Evolutionary conservation across 2,329 filamentous ascomycete genomes (phyloP).

Genomic region (Aspergillus jensenii): DNA sequence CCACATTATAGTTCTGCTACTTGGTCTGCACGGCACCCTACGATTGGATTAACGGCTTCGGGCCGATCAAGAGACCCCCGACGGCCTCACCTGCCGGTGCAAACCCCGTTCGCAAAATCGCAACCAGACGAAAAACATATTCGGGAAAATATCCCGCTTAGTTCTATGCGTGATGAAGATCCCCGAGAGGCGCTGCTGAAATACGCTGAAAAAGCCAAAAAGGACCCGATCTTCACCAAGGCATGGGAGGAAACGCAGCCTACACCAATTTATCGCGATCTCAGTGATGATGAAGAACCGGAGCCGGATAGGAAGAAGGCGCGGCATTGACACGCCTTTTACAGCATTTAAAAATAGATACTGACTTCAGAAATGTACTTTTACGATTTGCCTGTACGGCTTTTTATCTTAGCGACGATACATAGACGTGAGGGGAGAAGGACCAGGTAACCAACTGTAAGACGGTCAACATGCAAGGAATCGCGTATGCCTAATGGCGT

Average conservation of each 20-base stretch:
- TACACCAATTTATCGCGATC: conserved; percentile 82
- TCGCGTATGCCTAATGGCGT: conserved; percentile 17
- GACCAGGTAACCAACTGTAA: not conserved
- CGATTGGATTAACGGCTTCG: conserved; percentile 72
- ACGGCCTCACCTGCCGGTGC: conserved; percentile 77
- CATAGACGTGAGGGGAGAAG: too few species aligned
- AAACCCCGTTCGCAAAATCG: conserved; percentile 86
- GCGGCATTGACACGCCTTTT: conserved; percentile 28
- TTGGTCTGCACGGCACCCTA: conserved; percentile 62
- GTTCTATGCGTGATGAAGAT: conserved; percentile 93
- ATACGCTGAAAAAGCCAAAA: conserved; percentile 90
- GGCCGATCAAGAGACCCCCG: conserved; percentile 77
- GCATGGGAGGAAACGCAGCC: conserved; percentile 93
- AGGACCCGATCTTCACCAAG: conserved; percentile 90
- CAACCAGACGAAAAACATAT: conserved; percentile 90
- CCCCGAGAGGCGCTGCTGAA: conserved; percentile 90
- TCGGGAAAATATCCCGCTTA: conserved; percentile 81
- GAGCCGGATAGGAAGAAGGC: conserved; percentile 65
- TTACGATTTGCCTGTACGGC: not conserved
- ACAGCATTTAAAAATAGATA: not conserved
- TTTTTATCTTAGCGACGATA: not conserved
- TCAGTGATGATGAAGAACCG: conserved; percentile 80
- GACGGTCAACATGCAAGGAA: not conserved
- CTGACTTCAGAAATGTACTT: not conserved
- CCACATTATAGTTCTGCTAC: conserved; percentile 72